Evolutionary conservation across 345 rosid species (phyloP).

Genomic region (Eucalyptus erythrocorys): DNA sequence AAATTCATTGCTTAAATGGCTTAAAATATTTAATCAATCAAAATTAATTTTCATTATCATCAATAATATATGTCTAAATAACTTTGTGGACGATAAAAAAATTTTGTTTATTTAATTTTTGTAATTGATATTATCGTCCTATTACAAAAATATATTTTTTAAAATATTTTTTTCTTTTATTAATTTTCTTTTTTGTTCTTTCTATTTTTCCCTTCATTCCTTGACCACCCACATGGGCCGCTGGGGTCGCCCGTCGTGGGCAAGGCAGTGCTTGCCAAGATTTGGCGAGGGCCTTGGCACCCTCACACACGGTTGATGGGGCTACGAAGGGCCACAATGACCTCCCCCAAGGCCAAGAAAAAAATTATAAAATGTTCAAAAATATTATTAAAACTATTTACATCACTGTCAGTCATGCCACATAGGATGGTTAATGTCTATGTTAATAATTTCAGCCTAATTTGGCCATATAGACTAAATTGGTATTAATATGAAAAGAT

Average conservation of each 20-base stretch:
- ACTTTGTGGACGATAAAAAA: background rate
- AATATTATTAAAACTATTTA: no score
- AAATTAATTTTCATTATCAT: no score
- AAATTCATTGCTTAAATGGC: background rate
- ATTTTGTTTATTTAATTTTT: no score
- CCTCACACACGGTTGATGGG: background rate
- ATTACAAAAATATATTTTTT: no score
- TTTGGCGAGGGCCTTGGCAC: no score
- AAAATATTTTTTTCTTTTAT: no score
- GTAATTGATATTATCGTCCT: background rate
- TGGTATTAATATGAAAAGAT: no score
- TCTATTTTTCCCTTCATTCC: background rate
- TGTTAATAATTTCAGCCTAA: no score
- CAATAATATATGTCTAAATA: background rate
- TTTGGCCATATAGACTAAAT: accelerated
- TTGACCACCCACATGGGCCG: accelerated
- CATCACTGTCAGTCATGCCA: accelerated
- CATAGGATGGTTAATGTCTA: accelerated
- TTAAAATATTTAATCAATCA: background rate
- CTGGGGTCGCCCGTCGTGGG: accelerated
- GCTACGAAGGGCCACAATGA: background rate
- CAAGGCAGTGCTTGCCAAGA: background rate
- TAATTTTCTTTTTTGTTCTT: no score
- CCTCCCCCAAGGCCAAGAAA: background rate
- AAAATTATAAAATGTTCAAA: no score